Percentiles rank a stretch among this genome's conserved stretches.
Evolutionary conservation across 208 protist species (phyloP).

Genomic region (Acanthamoeba culbertsoni): DNA sequence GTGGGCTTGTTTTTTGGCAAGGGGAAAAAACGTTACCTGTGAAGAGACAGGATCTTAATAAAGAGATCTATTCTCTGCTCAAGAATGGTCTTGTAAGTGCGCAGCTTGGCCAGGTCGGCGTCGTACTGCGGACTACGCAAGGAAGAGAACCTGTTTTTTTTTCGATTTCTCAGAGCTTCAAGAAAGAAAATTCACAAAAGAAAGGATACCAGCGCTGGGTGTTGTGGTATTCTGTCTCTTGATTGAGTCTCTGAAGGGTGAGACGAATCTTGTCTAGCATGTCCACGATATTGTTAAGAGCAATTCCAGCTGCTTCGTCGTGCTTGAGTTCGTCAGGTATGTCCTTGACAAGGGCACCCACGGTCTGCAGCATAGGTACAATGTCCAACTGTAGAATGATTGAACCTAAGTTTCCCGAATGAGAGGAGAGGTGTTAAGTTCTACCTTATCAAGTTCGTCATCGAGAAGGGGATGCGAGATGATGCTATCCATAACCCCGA

Average conservation of each 20-base stretch:
- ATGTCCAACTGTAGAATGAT: slow-evolving; percentile 30
- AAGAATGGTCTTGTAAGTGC: neutral
- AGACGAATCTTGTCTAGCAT: slow-evolving; percentile 52
- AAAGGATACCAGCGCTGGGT: neutral
- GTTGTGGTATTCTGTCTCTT: slow-evolving; percentile 47
- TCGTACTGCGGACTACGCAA: slow-evolving; percentile 4
- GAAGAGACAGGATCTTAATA: slow-evolving; percentile 38
- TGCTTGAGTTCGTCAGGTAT: neutral
- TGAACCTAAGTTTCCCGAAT: neutral
- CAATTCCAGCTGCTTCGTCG: neutral
- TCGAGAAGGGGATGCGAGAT: neutral
- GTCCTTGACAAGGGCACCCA: neutral
- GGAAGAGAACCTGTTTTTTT: neutral
- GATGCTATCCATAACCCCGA: slow-evolving; percentile 5
- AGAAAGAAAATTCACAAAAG: neutral
- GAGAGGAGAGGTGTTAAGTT: neutral
- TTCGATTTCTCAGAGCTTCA: neutral
- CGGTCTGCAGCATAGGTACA: neutral
- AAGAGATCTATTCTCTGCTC: slow-evolving; percentile 31
- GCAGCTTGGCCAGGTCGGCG: neutral
- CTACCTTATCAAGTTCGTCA: slow-evolving; percentile 26
- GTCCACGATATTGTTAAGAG: neutral
- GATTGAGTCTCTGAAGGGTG: neutral
- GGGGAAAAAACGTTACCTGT: too few species aligned
- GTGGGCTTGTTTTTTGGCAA: too few species aligned